A percentile compares a stretch with the other conserved stretches of the same genome.
These are phyloP conservation scores for Gynandropsis gynandra DNA, from an alignment of 345 rosid species.

Conservation along the genomic window DNA sequence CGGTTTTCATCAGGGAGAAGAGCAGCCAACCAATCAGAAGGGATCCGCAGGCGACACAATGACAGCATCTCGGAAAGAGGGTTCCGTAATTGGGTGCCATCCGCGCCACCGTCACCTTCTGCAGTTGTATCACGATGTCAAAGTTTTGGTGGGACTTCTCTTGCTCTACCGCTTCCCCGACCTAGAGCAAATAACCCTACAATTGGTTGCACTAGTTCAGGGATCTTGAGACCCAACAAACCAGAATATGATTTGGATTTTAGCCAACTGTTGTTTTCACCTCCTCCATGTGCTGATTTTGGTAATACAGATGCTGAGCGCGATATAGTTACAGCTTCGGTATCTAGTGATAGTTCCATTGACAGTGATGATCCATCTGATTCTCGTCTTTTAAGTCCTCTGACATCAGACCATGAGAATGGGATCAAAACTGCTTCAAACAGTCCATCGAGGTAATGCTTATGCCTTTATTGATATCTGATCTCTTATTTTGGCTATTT, in stretches of 20 bases:
- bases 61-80: slow-evolving; percentile 59
- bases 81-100: slow-evolving; percentile 52
- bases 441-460: slow-evolving; percentile 57
- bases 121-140: slow-evolving; percentile 66
- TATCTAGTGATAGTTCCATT: slow-evolving; percentile 56
- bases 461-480: neutral
- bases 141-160: slow-evolving; percentile 66
- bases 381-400: slow-evolving; percentile 50
- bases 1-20: slow-evolving; percentile 48
- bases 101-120: slow-evolving; percentile 70
- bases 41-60: slow-evolving; percentile 34
- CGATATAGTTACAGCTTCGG: slow-evolving; percentile 58
- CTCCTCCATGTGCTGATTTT: slow-evolving; percentile 37
- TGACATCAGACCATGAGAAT: slow-evolving; percentile 66
- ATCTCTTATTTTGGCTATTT: neutral
- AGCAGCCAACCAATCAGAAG: slow-evolving; percentile 39
- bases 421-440: slow-evolving; percentile 43
- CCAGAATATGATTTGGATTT: slow-evolving; percentile 37
- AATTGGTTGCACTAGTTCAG: slow-evolving; percentile 42
- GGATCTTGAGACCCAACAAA: slow-evolving; percentile 35
- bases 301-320: slow-evolving; percentile 42
- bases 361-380: slow-evolving; percentile 53
- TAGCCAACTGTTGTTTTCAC: slow-evolving; percentile 48
- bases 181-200: slow-evolving; percentile 27
- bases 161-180: slow-evolving; percentile 70